phyloP scores from a whole-genome alignment of 768 basidiomycete genomes.

The Clitopilus passeckerianus region DNA sequence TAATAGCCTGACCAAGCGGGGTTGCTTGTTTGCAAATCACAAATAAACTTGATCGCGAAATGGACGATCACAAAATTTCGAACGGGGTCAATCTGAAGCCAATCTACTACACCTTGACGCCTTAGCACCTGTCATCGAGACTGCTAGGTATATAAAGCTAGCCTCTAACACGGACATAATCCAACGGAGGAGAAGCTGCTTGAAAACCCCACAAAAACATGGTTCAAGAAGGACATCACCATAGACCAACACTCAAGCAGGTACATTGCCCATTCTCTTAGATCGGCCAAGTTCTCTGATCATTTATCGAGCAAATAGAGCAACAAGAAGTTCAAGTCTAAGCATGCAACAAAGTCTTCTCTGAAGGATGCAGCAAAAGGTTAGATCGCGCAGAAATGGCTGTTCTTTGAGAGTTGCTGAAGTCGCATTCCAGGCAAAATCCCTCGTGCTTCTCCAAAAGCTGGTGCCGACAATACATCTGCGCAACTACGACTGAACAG shows the following conservation, averaged over 20 bases:
- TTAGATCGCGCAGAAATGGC: conserved; percentile 14
- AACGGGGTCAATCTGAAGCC: not conserved
- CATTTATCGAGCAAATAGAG: conserved; percentile 35
- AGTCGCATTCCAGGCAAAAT: conserved; percentile 43
- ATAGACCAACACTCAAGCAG: conserved; percentile 87
- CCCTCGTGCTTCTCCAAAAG: conserved; percentile 50
- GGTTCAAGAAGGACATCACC: conserved; percentile 45
- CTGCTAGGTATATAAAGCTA: too few species aligned
- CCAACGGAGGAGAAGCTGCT: not conserved
- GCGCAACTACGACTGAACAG: conserved; percentile 76
- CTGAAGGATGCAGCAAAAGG: conserved; percentile 87
- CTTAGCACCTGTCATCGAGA: not conserved
- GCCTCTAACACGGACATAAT: not conserved
- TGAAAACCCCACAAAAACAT: not conserved
- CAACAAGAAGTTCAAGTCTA: conserved; percentile 93
- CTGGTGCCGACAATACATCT: conserved; percentile 39
- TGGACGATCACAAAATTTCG: not conserved
- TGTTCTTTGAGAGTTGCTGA: not conserved
- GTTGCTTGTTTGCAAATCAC: not conserved
- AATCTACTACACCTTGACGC: not conserved
- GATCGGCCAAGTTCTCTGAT: not conserved
- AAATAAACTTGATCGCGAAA: not conserved
- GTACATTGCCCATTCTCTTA: conserved; percentile 23
- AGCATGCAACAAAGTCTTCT: conserved; percentile 81
- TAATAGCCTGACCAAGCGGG: not conserved